Base-by-base conservation (phyloP, 1,284 basidiomycete species). In the Farysia itapuensis region DNA sequence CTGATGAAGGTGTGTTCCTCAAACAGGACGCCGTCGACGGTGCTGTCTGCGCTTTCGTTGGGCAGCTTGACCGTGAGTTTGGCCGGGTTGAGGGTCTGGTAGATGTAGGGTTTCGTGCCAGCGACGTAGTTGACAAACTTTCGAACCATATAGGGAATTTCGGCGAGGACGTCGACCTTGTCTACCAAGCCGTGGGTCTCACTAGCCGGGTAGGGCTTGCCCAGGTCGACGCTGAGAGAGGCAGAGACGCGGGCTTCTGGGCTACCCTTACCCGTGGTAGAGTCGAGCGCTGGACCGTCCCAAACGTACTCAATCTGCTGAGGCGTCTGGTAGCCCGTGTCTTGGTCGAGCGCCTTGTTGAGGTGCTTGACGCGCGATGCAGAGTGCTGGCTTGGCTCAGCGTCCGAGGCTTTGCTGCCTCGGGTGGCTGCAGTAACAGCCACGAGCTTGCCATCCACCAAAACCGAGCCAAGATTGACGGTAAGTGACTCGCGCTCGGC, bases 111-210 rank as follows among this genome's bases (percentile, higher is more conserved):
- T 78, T 93, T 92, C 26, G 90, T 89, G 23, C 90, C 88, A 26
- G 90, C 87, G 23, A 90, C 89, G 67, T 91, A 92, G 77, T 86
- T 90, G 57, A 94, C 86, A 63, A 91, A 84, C 74, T 89, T 85
- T 80, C 90, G 89, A 69, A 94, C 79, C 48, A 95, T 85, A 63
- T 88, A 87, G 7, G 95, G 95, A 67, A 99, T 92, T 80, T 98
- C 93, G 4, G 88, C 91, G 14, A 99, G 82, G 1, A 98, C 86
- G 70, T 98, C 93, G 14, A 98, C 90, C 81, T 97, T 97, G 79
- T 97, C 92, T 35, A 98, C 84, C 73, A 98, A 79, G 0, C 93
- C 93, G 34, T 85, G 85, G 13, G 43, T 64, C 22, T 60, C 49
- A 33, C 45, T 37, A 2, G 44, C 34, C 7, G 64, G 64, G 41